A percentile compares a stretch with the other conserved stretches of the same genome.
Evolutionary conservation across 2,329 filamentous ascomycete genomes (phyloP).

Genomic region (Mollisia scopiformis): DNA sequence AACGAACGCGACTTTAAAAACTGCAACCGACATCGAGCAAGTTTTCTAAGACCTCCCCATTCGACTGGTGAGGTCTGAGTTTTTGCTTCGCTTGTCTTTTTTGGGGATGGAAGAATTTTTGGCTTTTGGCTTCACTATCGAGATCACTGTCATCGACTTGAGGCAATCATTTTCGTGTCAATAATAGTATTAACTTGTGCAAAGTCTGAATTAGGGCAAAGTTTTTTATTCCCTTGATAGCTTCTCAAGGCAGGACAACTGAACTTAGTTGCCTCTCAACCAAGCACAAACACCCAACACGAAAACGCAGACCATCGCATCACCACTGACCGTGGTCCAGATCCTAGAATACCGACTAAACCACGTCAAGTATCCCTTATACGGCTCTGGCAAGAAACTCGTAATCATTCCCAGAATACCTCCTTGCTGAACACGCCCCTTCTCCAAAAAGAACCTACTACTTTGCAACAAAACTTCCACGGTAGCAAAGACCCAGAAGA

Average conservation of each 20-base stretch:
- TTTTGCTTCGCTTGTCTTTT: no score
- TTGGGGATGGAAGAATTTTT: no score
- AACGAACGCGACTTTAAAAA: no score
- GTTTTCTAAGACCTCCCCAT: no score
- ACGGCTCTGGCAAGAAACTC: slow-evolving; percentile 67
- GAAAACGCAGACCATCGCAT: slow-evolving; percentile 78
- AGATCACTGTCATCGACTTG: no score
- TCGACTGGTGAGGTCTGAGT: no score
- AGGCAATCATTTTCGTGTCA: no score
- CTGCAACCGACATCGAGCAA: no score
- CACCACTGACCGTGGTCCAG: slow-evolving; percentile 69
- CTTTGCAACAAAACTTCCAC: slow-evolving; percentile 74
- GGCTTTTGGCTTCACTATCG: no score
- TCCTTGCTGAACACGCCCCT: slow-evolving; percentile 54
- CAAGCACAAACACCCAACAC: slow-evolving; percentile 56
- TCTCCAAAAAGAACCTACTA: slow-evolving; percentile 71
- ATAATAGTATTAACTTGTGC: background rate
- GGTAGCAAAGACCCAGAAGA: slow-evolving; percentile 83
- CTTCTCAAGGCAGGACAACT: background rate
- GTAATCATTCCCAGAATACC: slow-evolving; percentile 67
- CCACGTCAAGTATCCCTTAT: slow-evolving; percentile 63
- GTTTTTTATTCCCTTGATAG: background rate
- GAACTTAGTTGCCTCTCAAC: slow-evolving; percentile 25
- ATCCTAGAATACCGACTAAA: slow-evolving; percentile 70
- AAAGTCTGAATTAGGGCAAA: background rate